phyloP scores from a whole-genome alignment of 2,329 filamentous ascomycete genomes.

The Fonsecaea pedrosoi region DNA sequence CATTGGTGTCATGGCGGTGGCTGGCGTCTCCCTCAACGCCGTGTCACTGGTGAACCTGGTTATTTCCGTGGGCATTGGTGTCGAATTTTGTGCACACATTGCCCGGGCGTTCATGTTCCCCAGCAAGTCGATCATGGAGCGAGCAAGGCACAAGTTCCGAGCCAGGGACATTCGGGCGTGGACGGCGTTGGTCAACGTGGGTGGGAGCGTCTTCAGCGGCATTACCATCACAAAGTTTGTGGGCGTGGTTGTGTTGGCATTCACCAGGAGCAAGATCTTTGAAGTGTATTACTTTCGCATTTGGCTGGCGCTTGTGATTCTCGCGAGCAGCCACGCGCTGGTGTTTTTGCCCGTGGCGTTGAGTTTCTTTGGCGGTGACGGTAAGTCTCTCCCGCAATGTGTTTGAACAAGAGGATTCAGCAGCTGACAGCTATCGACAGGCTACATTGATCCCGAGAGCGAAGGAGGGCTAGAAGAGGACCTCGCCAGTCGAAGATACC shows the following conservation, averaged over 20 bases:
- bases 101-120: constrained; percentile 96
- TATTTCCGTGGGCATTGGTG: constrained; percentile 94
- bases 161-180: constrained; percentile 85
- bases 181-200: constrained; percentile 93
- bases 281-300: constrained; percentile 99
- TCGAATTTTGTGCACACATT: constrained; percentile 98
- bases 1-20: constrained; percentile 90
- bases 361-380: constrained; percentile 82
- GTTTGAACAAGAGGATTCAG: not conserved
- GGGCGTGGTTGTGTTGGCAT: constrained; percentile 89
- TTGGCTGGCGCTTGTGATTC: constrained; percentile 89
- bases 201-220: constrained; percentile 90
- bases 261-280: constrained; percentile 97
- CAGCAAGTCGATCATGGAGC: constrained; percentile 79
- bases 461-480: constrained; percentile 91
- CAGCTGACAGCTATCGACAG: constrained; percentile 43
- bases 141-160: constrained; percentile 76
- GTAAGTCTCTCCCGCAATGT: constrained; percentile 49
- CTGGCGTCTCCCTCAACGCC: constrained; percentile 88
- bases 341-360: constrained; percentile 90
- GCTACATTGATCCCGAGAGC: constrained; percentile 85
- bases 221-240: constrained; percentile 96
- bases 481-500: constrained; percentile 77
- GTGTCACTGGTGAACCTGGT: constrained; percentile 95
- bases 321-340: constrained; percentile 86